Percentiles rank a stretch among this genome's conserved stretches.
These are phyloP conservation scores for Phanerodontia chrysosporium DNA, from an alignment of 768 basidiomycete species.

Conservation along the genomic window DNA sequence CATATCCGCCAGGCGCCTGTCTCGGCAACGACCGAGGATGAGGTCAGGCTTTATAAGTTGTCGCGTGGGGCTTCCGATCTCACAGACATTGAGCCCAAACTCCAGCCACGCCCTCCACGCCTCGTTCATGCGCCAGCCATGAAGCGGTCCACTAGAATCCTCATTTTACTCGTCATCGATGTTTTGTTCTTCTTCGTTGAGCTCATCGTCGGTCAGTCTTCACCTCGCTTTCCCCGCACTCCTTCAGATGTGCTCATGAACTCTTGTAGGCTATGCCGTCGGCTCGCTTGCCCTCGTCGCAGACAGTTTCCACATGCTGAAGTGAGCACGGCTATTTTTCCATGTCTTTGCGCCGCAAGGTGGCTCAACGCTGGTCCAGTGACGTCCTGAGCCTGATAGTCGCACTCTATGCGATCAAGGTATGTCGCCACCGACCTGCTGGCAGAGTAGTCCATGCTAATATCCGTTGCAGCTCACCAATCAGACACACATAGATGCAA, in stretches of 20 bases:
- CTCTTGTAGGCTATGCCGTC: constrained; percentile 77
- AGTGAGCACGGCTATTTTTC: constrained; percentile 46
- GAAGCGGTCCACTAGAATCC: constrained; percentile 73
- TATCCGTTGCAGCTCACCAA: constrained; percentile 52
- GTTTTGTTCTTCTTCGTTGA: constrained; percentile 84
- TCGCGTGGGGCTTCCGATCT: neutral
- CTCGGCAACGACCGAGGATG: neutral
- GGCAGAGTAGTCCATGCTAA: neutral
- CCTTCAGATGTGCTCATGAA: neutral
- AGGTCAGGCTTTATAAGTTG: neutral
- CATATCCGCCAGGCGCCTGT: too few relatives aligned
- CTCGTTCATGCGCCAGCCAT: constrained; percentile 26
- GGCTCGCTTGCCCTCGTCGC: constrained; percentile 94
- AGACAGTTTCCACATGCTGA: constrained; percentile 98
- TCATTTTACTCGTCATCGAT: constrained; percentile 79
- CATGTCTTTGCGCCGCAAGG: neutral
- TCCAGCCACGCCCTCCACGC: neutral
- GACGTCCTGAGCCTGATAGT: constrained; percentile 95
- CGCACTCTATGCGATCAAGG: constrained; percentile 92
- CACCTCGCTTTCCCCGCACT: neutral
- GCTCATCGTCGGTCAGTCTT: constrained; percentile 62
- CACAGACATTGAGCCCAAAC: neutral
- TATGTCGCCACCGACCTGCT: constrained; percentile 21
- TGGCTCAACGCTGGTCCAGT: constrained; percentile 38
- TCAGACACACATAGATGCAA: constrained; percentile 53